Evolutionary conservation across 208 protist species (phyloP), one percentile per base, ranked within the genome.

Genomic region (Naegleria lovaniensis): DNA sequence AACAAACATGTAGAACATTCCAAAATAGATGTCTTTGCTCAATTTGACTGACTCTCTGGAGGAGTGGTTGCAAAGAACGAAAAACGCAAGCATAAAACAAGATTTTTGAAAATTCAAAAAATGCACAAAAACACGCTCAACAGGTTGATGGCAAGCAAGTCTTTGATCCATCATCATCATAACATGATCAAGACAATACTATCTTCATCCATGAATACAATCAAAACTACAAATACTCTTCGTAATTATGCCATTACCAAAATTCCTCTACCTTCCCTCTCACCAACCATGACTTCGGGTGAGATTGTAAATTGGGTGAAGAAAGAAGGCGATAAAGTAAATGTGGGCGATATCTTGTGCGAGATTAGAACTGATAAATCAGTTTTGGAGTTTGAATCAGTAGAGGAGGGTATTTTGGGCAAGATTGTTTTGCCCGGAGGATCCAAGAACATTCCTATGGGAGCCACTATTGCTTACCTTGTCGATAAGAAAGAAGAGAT

Each of bases 331-430:
- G 97, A 98, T 55, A 51, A 92, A 67, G 93, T 99, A 59, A 93
- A 93, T 40, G 92, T 92, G 40, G 97, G 97, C 58, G 97, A 98
- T 91, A 95, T 96, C 11, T 95, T 97, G 92, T 96, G 95, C 90
- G 95, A 97, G 92, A 94, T 99, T 40, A 97, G 99, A 93, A 99
- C 98, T 33, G 98, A 99, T 94, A 99, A 99, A 95, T 97, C 98
- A 43, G 96, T 98, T 16, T 96, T 98, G 76, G 96, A 96, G 38
- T 98, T 98, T 91, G 97, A 99, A 92, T 92, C 94, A 48, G 93
- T 94, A 29, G 97, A 99, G 51, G 97, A 98, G 90, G 98, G 97
- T 90, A 97, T 97, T 91, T 85, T 99, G 15, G 98, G 97, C 9
- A 97, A 97, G 89, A 97, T 99, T 91, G 93, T 99, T 43, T 90